phyloP scores from a whole-genome alignment of 371 early-diverging fungal genomes.

The Mortierella polycephala region DNA sequence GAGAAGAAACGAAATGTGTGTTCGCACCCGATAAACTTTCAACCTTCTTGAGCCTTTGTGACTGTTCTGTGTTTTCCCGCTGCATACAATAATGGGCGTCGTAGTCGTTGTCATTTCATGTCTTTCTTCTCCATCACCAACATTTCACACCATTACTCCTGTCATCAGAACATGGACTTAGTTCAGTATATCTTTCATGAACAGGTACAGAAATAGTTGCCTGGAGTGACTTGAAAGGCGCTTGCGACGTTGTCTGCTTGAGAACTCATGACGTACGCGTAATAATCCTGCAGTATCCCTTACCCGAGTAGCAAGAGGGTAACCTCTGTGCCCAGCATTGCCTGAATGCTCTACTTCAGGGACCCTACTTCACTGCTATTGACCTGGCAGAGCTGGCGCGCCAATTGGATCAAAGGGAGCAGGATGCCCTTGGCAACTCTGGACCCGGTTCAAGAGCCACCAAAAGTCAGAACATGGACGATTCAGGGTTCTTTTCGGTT shows the following conservation, averaged over 20 bases:
- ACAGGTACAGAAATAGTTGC: constrained; percentile 55
- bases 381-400: constrained; percentile 76
- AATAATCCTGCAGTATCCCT: not conserved
- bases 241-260: not conserved
- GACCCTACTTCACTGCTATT: constrained; percentile 77
- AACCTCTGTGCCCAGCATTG: constrained; percentile 83
- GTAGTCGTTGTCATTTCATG: no score
- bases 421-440: constrained; percentile 55
- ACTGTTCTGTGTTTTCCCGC: no score
- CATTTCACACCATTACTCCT: not conserved
- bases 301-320: constrained; percentile 71
- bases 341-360: constrained; percentile 68
- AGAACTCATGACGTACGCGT: not conserved
- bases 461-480: constrained; percentile 79
- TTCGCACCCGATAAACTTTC: not conserved
- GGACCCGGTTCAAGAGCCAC: constrained; percentile 18
- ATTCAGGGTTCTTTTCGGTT: constrained; percentile 82
- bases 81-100: no score
- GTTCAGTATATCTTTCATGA: constrained; percentile 70
- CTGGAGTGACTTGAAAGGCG: not conserved
- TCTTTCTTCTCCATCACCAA: not conserved
- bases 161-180: constrained; percentile 59
- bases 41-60: no score
- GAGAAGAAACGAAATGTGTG: not conserved
- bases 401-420: constrained; percentile 66